phyloP scores from a whole-genome alignment of 495 filamentous ascomycete species.

The Penicillium canescens region DNA sequence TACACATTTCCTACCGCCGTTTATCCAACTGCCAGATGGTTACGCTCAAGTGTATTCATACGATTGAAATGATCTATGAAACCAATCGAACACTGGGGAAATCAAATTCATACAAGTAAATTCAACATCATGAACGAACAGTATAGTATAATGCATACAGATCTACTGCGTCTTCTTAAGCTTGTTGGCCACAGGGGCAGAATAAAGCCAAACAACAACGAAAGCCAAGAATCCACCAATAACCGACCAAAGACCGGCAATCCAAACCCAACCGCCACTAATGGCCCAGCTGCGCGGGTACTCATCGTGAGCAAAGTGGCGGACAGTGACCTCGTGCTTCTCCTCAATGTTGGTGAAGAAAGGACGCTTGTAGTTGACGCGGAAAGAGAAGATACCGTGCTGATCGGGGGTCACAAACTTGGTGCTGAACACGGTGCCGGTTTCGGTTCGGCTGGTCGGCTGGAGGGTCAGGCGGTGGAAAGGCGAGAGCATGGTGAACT shows the following conservation, averaged over 20 bases:
- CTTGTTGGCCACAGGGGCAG: conserved; percentile 55
- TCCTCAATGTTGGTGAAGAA: conserved; percentile 89
- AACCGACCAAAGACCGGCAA: conserved; percentile 81
- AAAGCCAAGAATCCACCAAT: conserved; percentile 83
- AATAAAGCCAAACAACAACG: conserved; percentile 87
- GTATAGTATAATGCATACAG: conserved; percentile 20
- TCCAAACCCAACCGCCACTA: conserved; percentile 92
- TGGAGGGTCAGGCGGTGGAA: conserved; percentile 86
- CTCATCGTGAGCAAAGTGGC: conserved; percentile 96
- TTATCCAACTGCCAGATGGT: neutral
- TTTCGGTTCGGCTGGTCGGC: conserved; percentile 57
- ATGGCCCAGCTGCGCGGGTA: conserved; percentile 91
- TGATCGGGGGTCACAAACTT: conserved; percentile 87
- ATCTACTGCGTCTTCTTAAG: conserved; percentile 73
- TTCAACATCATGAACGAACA: conserved; percentile 20
- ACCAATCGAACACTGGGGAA: neutral
- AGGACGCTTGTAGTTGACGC: conserved; percentile 91
- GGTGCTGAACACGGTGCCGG: conserved; percentile 71
- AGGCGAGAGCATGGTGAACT: conserved; percentile 98
- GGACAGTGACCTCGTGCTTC: conserved; percentile 90
- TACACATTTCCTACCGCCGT: neutral
- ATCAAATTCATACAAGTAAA: conserved; percentile 8
- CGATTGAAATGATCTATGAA: neutral
- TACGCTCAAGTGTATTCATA: neutral
- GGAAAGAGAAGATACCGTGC: conserved; percentile 98